Evolutionary conservation across 2,329 filamentous ascomycete genomes (phyloP).

Genomic region (Xylariaceae sp.): DNA sequence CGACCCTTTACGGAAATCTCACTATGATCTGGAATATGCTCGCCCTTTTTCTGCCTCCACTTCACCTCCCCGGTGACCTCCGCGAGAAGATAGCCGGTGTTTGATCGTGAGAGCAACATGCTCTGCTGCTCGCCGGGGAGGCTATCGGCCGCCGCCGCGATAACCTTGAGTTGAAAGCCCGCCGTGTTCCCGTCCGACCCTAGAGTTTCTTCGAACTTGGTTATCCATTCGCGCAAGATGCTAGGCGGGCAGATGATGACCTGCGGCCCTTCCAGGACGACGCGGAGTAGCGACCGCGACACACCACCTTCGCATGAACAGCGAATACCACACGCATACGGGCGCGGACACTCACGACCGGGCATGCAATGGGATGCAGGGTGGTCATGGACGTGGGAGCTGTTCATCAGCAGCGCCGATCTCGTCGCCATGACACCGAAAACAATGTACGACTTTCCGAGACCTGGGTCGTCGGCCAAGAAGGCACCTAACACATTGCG

Average conservation of each 20-base stretch:
- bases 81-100: conserved; percentile 1
- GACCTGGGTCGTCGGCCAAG: not conserved
- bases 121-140: not conserved
- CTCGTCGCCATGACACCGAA: not conserved
- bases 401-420: conserved; percentile 1
- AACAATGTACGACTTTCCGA: not conserved
- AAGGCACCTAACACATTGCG: not conserved
- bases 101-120: not conserved
- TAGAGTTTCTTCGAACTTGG: not conserved
- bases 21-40: not conserved
- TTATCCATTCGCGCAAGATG: conserved; percentile 1
- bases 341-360: not conserved
- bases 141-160: not conserved
- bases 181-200: not conserved
- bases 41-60: conserved; percentile 1
- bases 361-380: not conserved
- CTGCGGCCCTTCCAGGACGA: not conserved
- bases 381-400: not conserved
- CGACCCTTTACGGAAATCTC: not conserved
- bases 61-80: not conserved
- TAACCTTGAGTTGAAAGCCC: not conserved
- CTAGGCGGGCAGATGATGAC: conserved; percentile 3
- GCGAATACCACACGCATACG: not conserved
- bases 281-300: not conserved
- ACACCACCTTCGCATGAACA: not conserved